These are phyloP conservation scores for Leishmania amazonensis DNA, from an alignment of 208 protist genomes.

Conservation along the genomic window DNA sequence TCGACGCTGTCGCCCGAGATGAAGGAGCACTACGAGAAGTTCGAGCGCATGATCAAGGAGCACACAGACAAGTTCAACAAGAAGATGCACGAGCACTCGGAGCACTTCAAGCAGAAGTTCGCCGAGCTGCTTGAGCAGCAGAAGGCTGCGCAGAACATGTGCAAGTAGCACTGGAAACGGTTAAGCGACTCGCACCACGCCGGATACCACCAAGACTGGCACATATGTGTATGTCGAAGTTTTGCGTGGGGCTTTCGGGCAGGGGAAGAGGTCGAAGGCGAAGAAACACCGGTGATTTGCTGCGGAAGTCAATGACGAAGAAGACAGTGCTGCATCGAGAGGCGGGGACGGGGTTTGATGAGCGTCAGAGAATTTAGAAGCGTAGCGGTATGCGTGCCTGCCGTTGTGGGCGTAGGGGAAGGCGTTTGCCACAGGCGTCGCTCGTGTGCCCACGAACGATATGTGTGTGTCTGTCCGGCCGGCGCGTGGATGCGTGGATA, in stretches of 20 bases:
- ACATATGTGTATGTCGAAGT: background rate
- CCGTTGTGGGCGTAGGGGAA: no score
- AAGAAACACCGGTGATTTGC: no score
- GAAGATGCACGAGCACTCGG: conserved; percentile 92
- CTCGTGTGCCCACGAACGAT: no score
- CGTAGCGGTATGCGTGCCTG: no score
- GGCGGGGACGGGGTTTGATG: no score
- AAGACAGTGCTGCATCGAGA: no score
- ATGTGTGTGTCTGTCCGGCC: background rate
- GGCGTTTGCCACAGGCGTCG: no score
- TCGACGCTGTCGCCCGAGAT: conserved; percentile 89
- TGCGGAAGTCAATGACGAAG: no score
- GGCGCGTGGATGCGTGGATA: background rate
- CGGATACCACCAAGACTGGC: background rate
- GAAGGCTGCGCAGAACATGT: conserved; percentile 79
- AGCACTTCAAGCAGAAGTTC: conserved; percentile 93
- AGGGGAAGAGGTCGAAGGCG: no score
- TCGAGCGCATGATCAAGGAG: conserved; percentile 94
- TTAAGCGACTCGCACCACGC: background rate
- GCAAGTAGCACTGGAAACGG: background rate
- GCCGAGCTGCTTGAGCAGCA: conserved; percentile 91
- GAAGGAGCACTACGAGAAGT: conserved; percentile 94
- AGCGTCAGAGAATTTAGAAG: no score
- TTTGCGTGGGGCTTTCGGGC: background rate
- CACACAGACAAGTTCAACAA: conserved; percentile 94